Percentiles rank a stretch among this genome's conserved stretches.
phyloP scores from a whole-genome alignment of 441 rosid genomes.

The Populus hybrid region DNA sequence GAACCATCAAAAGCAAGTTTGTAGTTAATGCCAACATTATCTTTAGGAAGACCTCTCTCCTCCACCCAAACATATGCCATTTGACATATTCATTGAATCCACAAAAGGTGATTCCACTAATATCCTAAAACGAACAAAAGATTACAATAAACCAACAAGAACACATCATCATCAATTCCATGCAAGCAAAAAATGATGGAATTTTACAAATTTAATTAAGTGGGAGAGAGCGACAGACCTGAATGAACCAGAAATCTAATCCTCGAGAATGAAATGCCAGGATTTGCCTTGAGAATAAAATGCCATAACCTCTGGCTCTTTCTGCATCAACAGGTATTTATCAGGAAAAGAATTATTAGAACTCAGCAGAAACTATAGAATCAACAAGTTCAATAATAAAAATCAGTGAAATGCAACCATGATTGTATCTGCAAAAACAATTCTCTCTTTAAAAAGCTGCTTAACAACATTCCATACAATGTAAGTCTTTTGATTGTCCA shows the following conservation, averaged over 20 bases:
- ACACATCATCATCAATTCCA: too few relatives aligned
- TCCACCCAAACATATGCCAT: slow-evolving; percentile 95
- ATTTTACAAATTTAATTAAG: not conserved
- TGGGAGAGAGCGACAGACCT: slow-evolving; percentile 26
- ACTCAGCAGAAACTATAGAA: not conserved
- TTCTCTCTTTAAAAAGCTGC: not conserved
- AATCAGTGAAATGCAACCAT: not conserved
- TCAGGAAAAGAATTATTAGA: not conserved
- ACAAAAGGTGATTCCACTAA: slow-evolving; percentile 57
- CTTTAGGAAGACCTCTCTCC: slow-evolving; percentile 78
- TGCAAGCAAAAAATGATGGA: too few relatives aligned
- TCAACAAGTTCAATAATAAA: not conserved
- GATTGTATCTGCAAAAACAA: not conserved
- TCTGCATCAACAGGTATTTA: too few relatives aligned
- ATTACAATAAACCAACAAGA: not conserved
- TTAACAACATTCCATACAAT: not conserved
- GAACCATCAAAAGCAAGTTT: slow-evolving; percentile 69
- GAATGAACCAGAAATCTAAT: slow-evolving; percentile 46
- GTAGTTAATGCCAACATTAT: slow-evolving; percentile 79
- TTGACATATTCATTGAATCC: slow-evolving; percentile 76
- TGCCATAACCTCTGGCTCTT: too few relatives aligned
- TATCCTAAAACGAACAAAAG: slow-evolving; percentile 42
- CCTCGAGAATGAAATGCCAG: too few relatives aligned
- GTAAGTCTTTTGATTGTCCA: not conserved
- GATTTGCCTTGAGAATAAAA: too few relatives aligned